Base-by-base conservation (phyloP, 805 yeast genomes). In the Teunomyces barrocoloradensis region DNA sequence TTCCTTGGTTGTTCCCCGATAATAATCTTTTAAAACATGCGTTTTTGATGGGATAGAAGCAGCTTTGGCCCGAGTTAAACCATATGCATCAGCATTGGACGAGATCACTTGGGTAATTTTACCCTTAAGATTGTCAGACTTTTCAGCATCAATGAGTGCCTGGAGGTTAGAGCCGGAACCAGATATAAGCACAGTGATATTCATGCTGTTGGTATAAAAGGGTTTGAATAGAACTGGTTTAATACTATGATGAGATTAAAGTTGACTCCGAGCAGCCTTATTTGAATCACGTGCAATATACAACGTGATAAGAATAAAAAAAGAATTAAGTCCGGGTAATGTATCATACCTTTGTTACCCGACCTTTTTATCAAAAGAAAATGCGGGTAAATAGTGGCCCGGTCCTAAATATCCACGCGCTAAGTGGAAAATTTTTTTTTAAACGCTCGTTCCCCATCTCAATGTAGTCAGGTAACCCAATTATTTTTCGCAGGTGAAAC, bases 91-190 rank as follows among this genome's bases (percentile, higher is more conserved):
- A 6, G 85, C 71, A 39, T 86, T 81, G 12, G 97, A 91, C 7
- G 98, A 90, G 23, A 94, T 79, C 41, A 94, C 98, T 58, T 82
- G 81, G 25, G 80, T 75, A 44, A 94, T 87, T 28, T 73, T 69
- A 1, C 81, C 85, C 9, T 77, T 72, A 30, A 72, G 47, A 59
- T 74, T 38, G 73, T 69, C 48, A 46, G 55, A 21, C 69, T 73
- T 12, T 59, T 65, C 60, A 11, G 92, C 87, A 64, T 94, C 96
- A 29, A 94, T 89, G 34, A 94, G 73, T 0, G 99, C 98, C 65
- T 94, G 99, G 34, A 94, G 73, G 61, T 94, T 94, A n/a, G 97
- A 83, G 1, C 99, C 99, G 25, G 86, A 85, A 0, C 99, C 99
- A 0, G 98, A 91, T 18, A 94, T 94, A 33, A 94, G 78, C 0